Percentiles rank a stretch among this genome's conserved stretches.
phyloP scores from a whole-genome alignment of 106 monocot genomes.

The Dendrobium catenatum region DNA sequence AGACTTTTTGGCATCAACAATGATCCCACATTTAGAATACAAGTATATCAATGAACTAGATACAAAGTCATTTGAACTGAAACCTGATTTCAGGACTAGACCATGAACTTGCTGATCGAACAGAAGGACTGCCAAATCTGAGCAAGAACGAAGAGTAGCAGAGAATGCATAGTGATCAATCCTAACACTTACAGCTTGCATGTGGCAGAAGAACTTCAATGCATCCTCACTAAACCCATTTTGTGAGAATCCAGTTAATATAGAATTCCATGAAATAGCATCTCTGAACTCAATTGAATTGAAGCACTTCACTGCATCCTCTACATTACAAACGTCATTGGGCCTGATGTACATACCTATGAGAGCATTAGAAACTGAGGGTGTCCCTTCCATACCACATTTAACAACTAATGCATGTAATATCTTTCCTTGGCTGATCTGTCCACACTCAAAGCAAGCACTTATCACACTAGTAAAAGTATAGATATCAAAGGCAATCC shows the following conservation, averaged over 20 bases:
- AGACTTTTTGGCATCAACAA: slow-evolving; percentile 41
- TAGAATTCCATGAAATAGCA: slow-evolving; percentile 65
- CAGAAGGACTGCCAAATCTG: slow-evolving; percentile 65
- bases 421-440: slow-evolving; percentile 22
- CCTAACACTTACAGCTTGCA: slow-evolving; percentile 21
- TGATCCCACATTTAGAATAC: slow-evolving; percentile 72
- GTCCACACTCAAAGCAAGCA: slow-evolving; percentile 34
- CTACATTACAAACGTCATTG: slow-evolving; percentile 16
- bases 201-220: slow-evolving; percentile 52
- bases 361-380: slow-evolving; percentile 51
- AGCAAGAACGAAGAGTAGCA: slow-evolving; percentile 54
- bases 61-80: slow-evolving; percentile 54
- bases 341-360: slow-evolving; percentile 60
- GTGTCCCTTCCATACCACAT: slow-evolving; percentile 25
- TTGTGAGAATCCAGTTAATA: slow-evolving; percentile 65
- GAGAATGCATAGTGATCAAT: slow-evolving; percentile 67
- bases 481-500: slow-evolving; percentile 39
- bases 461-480: slow-evolving; percentile 62
- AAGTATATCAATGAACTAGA: slow-evolving; percentile 65
- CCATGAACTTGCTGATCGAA: slow-evolving; percentile 55
- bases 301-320: slow-evolving; percentile 59
- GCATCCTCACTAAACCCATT: slow-evolving; percentile 46
- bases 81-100: slow-evolving; percentile 34
- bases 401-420: slow-evolving; percentile 50
- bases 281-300: slow-evolving; percentile 41